phyloP scores from a whole-genome alignment of 2,329 filamentous ascomycete genomes.

The Capronia coronata region DNA sequence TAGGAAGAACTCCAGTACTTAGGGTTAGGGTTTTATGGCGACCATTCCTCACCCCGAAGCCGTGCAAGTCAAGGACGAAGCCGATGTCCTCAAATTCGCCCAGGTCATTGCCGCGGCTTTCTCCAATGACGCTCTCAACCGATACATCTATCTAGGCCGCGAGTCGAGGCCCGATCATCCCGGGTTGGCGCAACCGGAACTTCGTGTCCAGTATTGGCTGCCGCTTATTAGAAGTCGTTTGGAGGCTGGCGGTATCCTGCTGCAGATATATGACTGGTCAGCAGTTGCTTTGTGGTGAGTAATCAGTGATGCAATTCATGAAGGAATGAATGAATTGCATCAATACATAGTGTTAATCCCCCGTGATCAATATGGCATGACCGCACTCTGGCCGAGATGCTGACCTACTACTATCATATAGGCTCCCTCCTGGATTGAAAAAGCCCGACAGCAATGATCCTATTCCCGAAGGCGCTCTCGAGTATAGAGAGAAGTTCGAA shows the following conservation, averaged over 20 bases:
- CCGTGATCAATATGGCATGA: too few relatives aligned
- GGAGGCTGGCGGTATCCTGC: slow-evolving; percentile 10
- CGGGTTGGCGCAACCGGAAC: slow-evolving; percentile 5
- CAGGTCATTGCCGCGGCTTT: slow-evolving; percentile 15
- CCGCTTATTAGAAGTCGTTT: slow-evolving; percentile 5
- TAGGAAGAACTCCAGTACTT: too few relatives aligned
- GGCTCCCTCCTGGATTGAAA: slow-evolving; percentile 16
- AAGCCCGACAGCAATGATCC: slow-evolving; percentile 5
- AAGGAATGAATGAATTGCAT: too few relatives aligned
- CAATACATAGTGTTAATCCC: too few relatives aligned
- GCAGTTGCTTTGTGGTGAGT: slow-evolving; percentile 19
- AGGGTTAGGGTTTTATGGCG: too few relatives aligned
- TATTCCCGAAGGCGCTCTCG: slow-evolving; percentile 5
- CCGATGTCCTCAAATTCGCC: slow-evolving; percentile 10
- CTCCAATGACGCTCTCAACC: slow-evolving; percentile 16
- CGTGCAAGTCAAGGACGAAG: background rate
- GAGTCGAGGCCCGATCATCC: slow-evolving; percentile 19
- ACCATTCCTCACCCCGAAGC: background rate
- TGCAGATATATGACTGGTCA: slow-evolving; percentile 14
- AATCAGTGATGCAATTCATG: too few relatives aligned
- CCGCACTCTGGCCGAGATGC: too few relatives aligned
- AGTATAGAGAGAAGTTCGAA: slow-evolving; percentile 16
- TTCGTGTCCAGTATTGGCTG: slow-evolving; percentile 12
- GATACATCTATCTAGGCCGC: slow-evolving; percentile 15
- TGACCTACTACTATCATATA: too few relatives aligned